These are phyloP conservation scores for Adansonia digitata DNA, from an alignment of 345 rosid genomes.

Conservation along the genomic window DNA sequence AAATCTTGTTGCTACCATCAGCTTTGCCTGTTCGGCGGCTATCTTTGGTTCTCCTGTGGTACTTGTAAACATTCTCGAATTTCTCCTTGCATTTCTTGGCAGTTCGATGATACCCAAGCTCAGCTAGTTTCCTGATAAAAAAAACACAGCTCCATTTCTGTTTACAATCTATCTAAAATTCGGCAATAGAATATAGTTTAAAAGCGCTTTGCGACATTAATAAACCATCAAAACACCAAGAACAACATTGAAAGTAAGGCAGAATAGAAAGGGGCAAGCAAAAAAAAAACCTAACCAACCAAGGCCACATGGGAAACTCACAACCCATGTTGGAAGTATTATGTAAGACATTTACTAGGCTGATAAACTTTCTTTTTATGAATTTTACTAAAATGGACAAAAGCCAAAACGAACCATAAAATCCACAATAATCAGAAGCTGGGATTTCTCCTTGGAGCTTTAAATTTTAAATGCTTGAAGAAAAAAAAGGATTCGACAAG, in stretches of 20 bases:
- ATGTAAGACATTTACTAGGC: constrained; percentile 12
- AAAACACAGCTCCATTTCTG: constrained; percentile 10
- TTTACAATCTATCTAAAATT: constrained; percentile 2
- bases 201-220: constrained; percentile 1
- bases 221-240: background rate
- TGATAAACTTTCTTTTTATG: background rate
- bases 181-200: background rate
- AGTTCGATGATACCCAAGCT: constrained; percentile 52
- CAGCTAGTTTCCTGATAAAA: constrained; percentile 43
- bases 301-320: constrained; percentile 15
- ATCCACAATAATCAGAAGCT: background rate
- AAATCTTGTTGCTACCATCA: constrained; percentile 34
- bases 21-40: constrained; percentile 41
- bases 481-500: background rate
- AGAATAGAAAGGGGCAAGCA: background rate
- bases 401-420: constrained; percentile 5
- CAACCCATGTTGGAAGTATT: constrained; percentile 17
- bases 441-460: background rate
- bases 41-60: constrained; percentile 55
- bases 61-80: constrained; percentile 24
- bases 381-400: background rate
- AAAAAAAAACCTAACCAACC: background rate
- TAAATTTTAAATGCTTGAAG: background rate
- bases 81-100: constrained; percentile 60
- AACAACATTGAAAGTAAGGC: background rate